These are phyloP conservation scores for Manihot esculenta DNA, from an alignment of 441 rosid genomes.

Conservation along the genomic window DNA sequence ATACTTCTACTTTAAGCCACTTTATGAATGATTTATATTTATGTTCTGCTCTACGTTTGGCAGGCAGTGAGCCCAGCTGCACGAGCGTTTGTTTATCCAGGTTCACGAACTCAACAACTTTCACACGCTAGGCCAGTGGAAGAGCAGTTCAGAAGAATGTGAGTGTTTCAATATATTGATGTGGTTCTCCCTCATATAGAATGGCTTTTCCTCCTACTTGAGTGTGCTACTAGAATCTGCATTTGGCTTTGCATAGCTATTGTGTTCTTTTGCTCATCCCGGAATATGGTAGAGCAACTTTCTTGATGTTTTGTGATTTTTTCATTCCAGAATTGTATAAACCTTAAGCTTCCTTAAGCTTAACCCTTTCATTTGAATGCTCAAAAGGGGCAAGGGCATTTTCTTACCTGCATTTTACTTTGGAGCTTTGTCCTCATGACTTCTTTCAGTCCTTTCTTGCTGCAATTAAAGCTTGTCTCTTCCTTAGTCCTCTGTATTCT, in stretches of 20 bases:
- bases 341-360: not conserved
- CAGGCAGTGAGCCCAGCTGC: constrained; percentile 56
- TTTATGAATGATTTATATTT: constrained; percentile 4
- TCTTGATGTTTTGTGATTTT: not conserved
- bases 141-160: constrained; percentile 65
- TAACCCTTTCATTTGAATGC: not conserved
- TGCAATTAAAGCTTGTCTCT: not conserved
- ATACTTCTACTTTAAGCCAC: not conserved
- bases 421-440: too few relatives aligned
- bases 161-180: constrained; percentile 25
- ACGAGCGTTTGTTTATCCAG: constrained; percentile 42
- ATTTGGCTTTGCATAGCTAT: not conserved
- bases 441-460: not conserved
- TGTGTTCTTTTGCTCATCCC: not conserved
- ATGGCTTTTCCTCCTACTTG: constrained; percentile 5
- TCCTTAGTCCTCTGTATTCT: not conserved
- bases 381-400: not conserved
- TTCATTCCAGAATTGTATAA: not conserved
- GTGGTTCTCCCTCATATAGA: constrained; percentile 8
- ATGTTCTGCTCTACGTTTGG: constrained; percentile 9
- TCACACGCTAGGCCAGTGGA: constrained; percentile 46
- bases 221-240: constrained; percentile 3
- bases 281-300: not conserved
- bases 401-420: not conserved
- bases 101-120: constrained; percentile 45